These are phyloP conservation scores for Plectosphaerella plurivora DNA, from an alignment of 2,329 filamentous ascomycete species.

Conservation along the genomic window DNA sequence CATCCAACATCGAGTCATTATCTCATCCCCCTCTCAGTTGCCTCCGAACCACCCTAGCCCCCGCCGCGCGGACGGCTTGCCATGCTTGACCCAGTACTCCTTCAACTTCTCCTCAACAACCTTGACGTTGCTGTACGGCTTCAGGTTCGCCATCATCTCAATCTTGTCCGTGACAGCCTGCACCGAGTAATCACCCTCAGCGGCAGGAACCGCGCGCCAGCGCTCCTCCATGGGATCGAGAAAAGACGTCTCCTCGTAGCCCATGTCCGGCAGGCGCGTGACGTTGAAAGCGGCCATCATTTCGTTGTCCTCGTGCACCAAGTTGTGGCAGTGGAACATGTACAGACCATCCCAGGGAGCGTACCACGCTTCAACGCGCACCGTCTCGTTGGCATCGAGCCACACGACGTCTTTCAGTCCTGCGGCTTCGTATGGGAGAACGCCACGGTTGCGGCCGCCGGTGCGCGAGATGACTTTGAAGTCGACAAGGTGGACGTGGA, in stretches of 20 bases:
- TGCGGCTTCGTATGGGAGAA: conserved; percentile 47
- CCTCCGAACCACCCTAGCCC: no score
- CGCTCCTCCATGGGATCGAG: conserved; percentile 30
- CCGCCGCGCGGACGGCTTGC: background rate
- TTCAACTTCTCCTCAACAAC: background rate
- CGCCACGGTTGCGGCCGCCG: conserved; percentile 29
- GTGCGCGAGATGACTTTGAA: conserved; percentile 47
- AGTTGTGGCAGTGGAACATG: conserved; percentile 45
- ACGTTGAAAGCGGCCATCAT: conserved; percentile 45
- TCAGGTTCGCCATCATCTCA: conserved; percentile 7
- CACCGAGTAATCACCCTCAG: background rate
- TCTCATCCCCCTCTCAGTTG: no score
- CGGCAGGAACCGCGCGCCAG: conserved; percentile 19
- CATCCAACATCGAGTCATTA: background rate
- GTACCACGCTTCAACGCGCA: conserved; percentile 45
- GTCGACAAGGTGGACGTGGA: conserved; percentile 56
- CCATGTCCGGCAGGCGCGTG: conserved; percentile 27
- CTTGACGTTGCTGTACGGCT: conserved; percentile 6
- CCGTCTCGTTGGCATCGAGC: conserved; percentile 44
- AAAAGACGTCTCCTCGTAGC: conserved; percentile 31
- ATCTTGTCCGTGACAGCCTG: conserved; percentile 4
- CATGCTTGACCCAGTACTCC: conserved; percentile 1
- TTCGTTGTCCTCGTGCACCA: conserved; percentile 39
- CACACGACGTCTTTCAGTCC: conserved; percentile 56
- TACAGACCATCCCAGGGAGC: conserved; percentile 48